Percentiles rank a stretch among this genome's conserved stretches.
Evolutionary conservation across 192 early-diverging fungal genomes (phyloP).

Genomic region (Coemansia sp.): DNA sequence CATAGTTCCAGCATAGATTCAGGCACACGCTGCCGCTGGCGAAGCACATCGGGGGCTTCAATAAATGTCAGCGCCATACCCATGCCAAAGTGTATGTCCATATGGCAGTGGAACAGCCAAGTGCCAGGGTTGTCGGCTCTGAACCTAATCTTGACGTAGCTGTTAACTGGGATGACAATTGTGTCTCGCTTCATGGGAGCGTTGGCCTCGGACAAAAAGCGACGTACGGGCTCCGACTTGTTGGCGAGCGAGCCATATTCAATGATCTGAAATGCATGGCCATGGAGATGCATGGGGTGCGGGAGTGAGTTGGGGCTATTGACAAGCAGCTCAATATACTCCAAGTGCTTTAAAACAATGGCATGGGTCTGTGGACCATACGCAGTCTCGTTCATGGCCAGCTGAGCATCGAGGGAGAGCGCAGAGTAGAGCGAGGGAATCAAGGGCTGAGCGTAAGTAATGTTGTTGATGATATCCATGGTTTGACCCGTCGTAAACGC

Average conservation of each 20-base stretch:
- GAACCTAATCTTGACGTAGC: constrained; percentile 69
- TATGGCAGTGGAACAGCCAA: constrained; percentile 84
- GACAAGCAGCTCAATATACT: constrained; percentile 64
- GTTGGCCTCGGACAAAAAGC: neutral
- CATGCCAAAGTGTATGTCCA: constrained; percentile 54
- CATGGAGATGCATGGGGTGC: constrained; percentile 80
- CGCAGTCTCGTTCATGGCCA: constrained; percentile 47
- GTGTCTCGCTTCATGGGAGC: constrained; percentile 68
- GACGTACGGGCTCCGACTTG: neutral
- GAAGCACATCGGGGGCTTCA: constrained; percentile 64
- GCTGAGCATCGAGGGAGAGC: constrained; percentile 50
- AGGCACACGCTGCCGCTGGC: constrained; percentile 46
- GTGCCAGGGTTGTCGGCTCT: constrained; percentile 75
- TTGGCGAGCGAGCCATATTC: constrained; percentile 51
- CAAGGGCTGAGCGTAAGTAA: constrained; percentile 58
- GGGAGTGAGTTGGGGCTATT: constrained; percentile 64
- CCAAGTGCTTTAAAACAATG: constrained; percentile 60
- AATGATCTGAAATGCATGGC: constrained; percentile 77
- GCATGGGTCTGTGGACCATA: constrained; percentile 66
- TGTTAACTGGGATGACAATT: constrained; percentile 56
- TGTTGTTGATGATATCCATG: constrained; percentile 51
- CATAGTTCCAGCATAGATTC: constrained; percentile 58
- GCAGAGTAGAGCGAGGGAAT: constrained; percentile 67
- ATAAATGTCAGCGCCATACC: constrained; percentile 71
- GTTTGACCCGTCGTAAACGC: constrained; percentile 59